Evolutionary conservation across 2,329 filamentous ascomycete species (phyloP), one percentile per base, ranked within the genome.

Genomic region (Fusarium tupiense): DNA sequence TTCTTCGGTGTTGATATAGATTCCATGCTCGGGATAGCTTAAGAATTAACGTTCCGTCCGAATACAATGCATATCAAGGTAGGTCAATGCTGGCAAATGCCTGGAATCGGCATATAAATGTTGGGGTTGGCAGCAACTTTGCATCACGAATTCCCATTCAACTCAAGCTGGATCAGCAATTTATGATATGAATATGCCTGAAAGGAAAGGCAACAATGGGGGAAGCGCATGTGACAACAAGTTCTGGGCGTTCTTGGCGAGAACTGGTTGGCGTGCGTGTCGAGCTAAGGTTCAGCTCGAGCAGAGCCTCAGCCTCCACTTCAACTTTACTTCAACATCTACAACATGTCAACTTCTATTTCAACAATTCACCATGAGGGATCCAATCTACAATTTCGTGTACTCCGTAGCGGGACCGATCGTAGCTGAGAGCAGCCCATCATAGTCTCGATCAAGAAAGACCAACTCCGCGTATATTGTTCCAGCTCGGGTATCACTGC

Each of bases 241-340:
- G 41, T 49, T 35, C 46, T 68, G 33, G 53, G 33, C 59, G 33
- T 52, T 69, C 64, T 74, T 74, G 64, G 72, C 72, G 41, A 46
- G 44, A 62, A 52, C 56, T 57, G 49, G 67, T 71, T 68, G 63
- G 58, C 44, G 59, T 74, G 22, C 24, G 26, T 52, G 46, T 53
- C 22, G 12, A 64, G 47, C 59, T 53, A 56, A 60, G 40, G 29
- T 71, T 68, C 52, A 69, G 53, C 44, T 37, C 29, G 46, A 40
- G 58, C 54, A 50, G 62, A 58, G 61, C 61, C 49, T 62, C 64
- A 69, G 38, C 50, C 44, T 69, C 38, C 50, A 66, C 53, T 35
- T 61, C 50, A 52, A 52, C 72, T 58, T 65, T 26, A 58, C 49
- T 22, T 43, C 24, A 38, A 40, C 44, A 57, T n/a, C 29, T 44